Evolutionary conservation across 192 early-diverging fungal genomes (phyloP).

Genomic region (Podochytrium sp.): DNA sequence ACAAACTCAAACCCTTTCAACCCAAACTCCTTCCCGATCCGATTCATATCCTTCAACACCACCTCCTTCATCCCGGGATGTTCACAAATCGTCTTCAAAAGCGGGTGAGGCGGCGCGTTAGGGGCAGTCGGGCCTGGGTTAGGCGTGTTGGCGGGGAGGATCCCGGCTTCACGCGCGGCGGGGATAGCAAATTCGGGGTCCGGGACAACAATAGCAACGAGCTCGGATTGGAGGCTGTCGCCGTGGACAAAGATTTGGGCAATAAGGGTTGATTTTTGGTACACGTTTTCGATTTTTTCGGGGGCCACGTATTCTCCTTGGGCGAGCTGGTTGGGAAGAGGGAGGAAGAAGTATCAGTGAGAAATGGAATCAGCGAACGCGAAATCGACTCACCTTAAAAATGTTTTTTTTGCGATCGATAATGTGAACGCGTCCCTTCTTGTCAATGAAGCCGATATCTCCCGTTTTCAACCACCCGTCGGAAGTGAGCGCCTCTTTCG

Average conservation of each 20-base stretch:
- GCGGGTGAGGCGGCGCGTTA: slow-evolving; percentile 32
- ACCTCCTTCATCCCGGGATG: slow-evolving; percentile 41
- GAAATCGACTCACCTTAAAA: slow-evolving; percentile 36
- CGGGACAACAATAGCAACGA: slow-evolving; percentile 73
- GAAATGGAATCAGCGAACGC: slow-evolving; percentile 23
- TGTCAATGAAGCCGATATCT: slow-evolving; percentile 39
- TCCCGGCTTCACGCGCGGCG: slow-evolving; percentile 37
- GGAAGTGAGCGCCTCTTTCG: slow-evolving; percentile 45
- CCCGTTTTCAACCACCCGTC: slow-evolving; percentile 62
- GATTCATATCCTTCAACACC: slow-evolving; percentile 45
- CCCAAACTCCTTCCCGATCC: slow-evolving; percentile 72
- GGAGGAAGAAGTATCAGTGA: background rate
- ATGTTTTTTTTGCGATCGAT: slow-evolving; percentile 48
- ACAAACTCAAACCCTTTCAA: slow-evolving; percentile 89
- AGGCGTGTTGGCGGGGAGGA: slow-evolving; percentile 43
- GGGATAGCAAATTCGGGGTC: slow-evolving; percentile 33
- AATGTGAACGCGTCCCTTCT: slow-evolving; percentile 27
- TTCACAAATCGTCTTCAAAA: slow-evolving; percentile 33
- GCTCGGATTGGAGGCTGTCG: slow-evolving; percentile 68
- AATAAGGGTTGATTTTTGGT: slow-evolving; percentile 60
- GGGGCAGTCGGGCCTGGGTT: slow-evolving; percentile 41
- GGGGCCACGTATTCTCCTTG: slow-evolving; percentile 73
- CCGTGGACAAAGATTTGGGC: slow-evolving; percentile 81
- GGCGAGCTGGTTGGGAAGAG: slow-evolving; percentile 66
- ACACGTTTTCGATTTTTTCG: slow-evolving; percentile 81